These are phyloP conservation scores for Wickerhamomyces sp. DNA, from an alignment of 1,139 yeast species.

Conservation along the genomic window DNA sequence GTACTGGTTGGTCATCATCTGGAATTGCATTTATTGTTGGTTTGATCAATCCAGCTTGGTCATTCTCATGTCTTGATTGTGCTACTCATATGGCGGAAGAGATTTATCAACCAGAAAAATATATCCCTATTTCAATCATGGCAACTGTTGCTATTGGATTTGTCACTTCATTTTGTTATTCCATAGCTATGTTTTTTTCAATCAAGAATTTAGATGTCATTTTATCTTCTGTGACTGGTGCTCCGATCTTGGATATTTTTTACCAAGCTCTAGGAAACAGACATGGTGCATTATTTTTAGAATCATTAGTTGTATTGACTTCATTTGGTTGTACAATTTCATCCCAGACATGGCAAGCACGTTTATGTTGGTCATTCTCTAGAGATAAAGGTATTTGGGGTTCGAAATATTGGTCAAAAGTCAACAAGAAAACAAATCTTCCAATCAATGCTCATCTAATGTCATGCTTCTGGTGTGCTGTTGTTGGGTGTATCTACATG, in stretches of 20 bases:
- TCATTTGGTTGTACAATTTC: conserved; percentile 68
- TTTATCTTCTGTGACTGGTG: conserved; percentile 45
- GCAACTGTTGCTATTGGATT: conserved; percentile 66
- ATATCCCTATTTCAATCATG: conserved; percentile 58
- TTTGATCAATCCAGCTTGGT: conserved; percentile 64
- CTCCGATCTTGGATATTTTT: conserved; percentile 59
- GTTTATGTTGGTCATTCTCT: conserved; percentile 74
- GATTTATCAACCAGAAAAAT: conserved; percentile 50
- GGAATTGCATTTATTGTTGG: conserved; percentile 65
- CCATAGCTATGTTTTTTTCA: conserved; percentile 60
- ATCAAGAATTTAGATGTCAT: conserved; percentile 46
- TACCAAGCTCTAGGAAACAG: conserved; percentile 51
- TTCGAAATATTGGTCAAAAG: conserved; percentile 41
- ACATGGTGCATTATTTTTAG: conserved; percentile 57
- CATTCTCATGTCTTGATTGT: conserved; percentile 63
- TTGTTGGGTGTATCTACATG: conserved; percentile 47
- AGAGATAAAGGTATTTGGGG: conserved; percentile 58
- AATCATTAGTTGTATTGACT: conserved; percentile 51
- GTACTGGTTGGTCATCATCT: conserved; percentile 58
- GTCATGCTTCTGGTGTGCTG: conserved; percentile 42
- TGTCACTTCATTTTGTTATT: conserved; percentile 53
- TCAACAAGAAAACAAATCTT: conserved; percentile 41
- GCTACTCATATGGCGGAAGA: conserved; percentile 73
- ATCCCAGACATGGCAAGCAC: conserved; percentile 73
- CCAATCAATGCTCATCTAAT: conserved; percentile 52